These are phyloP conservation scores for Gracilaria domingensis DNA, from an alignment of 23 red algal species.

Conservation along the genomic window DNA sequence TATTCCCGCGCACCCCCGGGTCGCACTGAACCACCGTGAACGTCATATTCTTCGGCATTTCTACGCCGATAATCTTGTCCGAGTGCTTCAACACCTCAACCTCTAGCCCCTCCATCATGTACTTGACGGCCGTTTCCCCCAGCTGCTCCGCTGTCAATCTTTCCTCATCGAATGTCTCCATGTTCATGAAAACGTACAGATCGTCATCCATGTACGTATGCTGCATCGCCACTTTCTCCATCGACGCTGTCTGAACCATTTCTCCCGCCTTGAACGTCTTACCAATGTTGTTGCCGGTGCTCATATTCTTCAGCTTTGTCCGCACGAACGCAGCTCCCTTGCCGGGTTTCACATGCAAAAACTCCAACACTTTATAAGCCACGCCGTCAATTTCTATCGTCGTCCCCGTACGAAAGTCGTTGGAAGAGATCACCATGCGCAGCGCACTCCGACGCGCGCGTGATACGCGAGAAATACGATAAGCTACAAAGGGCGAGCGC, in stretches of 20 bases:
- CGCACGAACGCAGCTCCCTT: conserved; percentile 98
- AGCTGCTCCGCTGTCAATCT: conserved; percentile 54
- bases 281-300: conserved; percentile 79
- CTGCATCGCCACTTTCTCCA: conserved; percentile 92
- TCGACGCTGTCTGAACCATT: conserved; percentile 65
- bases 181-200: conserved; percentile 96
- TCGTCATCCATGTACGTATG: conserved; percentile 93
- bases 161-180: conserved; percentile 96
- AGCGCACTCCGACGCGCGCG: background rate
- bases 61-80: conserved; percentile 80
- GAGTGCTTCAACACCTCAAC: conserved; percentile 81
- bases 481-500: background rate
- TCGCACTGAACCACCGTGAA: conserved; percentile 83
- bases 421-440: conserved; percentile 64
- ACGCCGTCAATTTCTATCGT: conserved; percentile 86
- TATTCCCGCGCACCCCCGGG: conserved; percentile 90
- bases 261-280: conserved; percentile 96
- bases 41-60: conserved; percentile 82
- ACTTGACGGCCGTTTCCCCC: conserved; percentile 73
- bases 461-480: background rate
- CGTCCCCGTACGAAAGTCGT: conserved; percentile 88
- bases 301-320: conserved; percentile 95
- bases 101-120: conserved; percentile 81
- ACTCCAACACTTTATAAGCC: conserved; percentile 80
- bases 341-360: conserved; percentile 97